Percentiles rank a stretch among this genome's conserved stretches.
Evolutionary conservation across 306 rosid species (phyloP).

Genomic region (Gastrolobium villosum): DNA sequence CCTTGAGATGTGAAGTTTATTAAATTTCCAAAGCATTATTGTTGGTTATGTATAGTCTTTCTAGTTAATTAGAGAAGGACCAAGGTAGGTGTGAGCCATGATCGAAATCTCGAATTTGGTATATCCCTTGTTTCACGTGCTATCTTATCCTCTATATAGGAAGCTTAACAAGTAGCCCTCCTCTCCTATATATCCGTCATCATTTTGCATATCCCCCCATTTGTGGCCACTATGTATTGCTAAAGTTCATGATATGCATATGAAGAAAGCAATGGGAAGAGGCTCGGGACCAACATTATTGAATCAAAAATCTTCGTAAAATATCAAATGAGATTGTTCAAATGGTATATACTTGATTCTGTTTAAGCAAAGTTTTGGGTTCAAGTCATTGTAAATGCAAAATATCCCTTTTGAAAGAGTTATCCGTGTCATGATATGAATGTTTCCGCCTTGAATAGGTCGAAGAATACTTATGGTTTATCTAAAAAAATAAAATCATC

Average conservation of each 20-base stretch:
- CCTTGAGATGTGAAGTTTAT: background rate
- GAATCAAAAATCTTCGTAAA: too few species aligned
- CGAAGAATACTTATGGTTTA: too few species aligned
- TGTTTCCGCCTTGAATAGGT: too few species aligned
- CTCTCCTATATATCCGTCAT: conserved; percentile 18
- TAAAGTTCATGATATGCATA: conserved; percentile 26
- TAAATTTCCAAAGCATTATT: conserved; percentile 9
- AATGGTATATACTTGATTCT: too few species aligned
- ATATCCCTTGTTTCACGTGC: conserved; percentile 37
- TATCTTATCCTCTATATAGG: conserved; percentile 45
- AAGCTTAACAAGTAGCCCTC: conserved; percentile 27
- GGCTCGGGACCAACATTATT: too few species aligned
- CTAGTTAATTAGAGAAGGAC: background rate
- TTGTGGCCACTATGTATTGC: conserved; percentile 5
- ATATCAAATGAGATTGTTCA: too few species aligned
- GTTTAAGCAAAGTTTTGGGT: too few species aligned
- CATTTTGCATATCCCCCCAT: conserved; percentile 30
- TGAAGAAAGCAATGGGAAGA: background rate
- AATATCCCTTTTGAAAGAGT: too few species aligned
- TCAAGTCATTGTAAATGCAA: too few species aligned
- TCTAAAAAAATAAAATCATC: too few species aligned
- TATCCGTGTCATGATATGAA: too few species aligned
- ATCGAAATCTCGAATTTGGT: conserved; percentile 19
- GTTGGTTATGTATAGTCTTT: background rate
- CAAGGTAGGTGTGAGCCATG: conserved; percentile 36